Evolutionary conservation across 1,284 basidiomycete species (phyloP), one percentile per base, ranked within the genome.

Genomic region (Ustilago bromivora): DNA sequence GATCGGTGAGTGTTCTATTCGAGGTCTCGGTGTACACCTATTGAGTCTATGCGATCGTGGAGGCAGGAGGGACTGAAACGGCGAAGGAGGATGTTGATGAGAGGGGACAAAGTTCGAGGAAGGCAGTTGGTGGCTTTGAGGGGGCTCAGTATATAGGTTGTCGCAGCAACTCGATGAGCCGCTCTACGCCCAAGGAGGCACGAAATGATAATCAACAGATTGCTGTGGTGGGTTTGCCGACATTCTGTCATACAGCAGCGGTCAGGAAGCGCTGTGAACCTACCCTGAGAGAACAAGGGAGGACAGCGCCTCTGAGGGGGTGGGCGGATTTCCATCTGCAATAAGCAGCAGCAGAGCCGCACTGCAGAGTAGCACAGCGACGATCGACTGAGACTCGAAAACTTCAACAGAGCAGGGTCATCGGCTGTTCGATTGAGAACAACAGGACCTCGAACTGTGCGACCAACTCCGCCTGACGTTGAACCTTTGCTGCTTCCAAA

Each of bases 241-340:
- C 32, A 47, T 35, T 47, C 57, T 58, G 57, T 47, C 43, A 47
- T 35, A 47, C 57, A 58, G 57, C 57, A 47, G 55, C 55, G 35
- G 34, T 28, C 11, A 19, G 11, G 36, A 32, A 43, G 13, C 34
- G 53, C 43, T 19, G 43, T 8, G 43, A 6, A 11, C 19, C 53
- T 36, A 8, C 53, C 6, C 15, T n/a, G 32, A 9, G 34, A 35
- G 52, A 53, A 3, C 23, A 23, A 35, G 32, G 23, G 31, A n/a
- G 31, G 34, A 23, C 6, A 38, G 23, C 36, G 15, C 19, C 53
- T 28, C 2, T 5, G n/a, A 46, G 43, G 19, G 43, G 19, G 43
- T 11, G 43, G n/a, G 11, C 43, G 43, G 43, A 19, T 46, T 46
- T 19, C n/a, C 43, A 46, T 46, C 43, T 46, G 43, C 43, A 46